These are phyloP conservation scores for Colletotrichum agaves DNA, from an alignment of 2,329 filamentous ascomycete genomes.

Conservation along the genomic window DNA sequence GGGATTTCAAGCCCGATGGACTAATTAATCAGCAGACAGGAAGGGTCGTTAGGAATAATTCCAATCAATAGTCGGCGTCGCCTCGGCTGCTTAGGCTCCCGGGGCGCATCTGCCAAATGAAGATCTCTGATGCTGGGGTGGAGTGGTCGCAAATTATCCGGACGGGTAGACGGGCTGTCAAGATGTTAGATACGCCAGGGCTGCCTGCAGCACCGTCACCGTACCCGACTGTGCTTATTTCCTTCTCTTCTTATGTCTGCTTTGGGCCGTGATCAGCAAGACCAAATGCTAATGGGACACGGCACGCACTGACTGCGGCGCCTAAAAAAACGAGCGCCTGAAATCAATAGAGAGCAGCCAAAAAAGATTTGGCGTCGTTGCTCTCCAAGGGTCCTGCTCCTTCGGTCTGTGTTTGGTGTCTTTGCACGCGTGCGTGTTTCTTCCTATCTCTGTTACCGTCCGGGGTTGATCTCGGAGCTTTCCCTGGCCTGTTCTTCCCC, in stretches of 20 bases:
- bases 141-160: constrained; percentile 36
- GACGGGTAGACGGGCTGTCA: constrained; percentile 23
- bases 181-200: constrained; percentile 10
- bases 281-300: constrained; percentile 3
- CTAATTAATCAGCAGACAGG: background rate
- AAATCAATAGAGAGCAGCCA: constrained; percentile 19
- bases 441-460: constrained; percentile 2
- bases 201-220: background rate
- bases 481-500: constrained; percentile 14
- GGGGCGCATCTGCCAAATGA: constrained; percentile 39
- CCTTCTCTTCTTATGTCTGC: constrained; percentile 5
- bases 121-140: constrained; percentile 36
- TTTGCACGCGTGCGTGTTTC: constrained; percentile 24
- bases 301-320: constrained; percentile 5
- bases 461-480: constrained; percentile 32
- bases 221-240: constrained; percentile 25
- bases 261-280: constrained; percentile 24
- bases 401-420: constrained; percentile 2
- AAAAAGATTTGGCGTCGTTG: constrained; percentile 14
- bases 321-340: background rate
- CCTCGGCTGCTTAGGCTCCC: constrained; percentile 34
- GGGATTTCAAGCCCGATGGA: constrained; percentile 9
- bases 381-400: background rate
- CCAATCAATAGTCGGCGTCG: constrained; percentile 22
- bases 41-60: constrained; percentile 7